Evolutionary conservation across 331 rosid species (phyloP), one percentile per base, ranked within the genome.

Genomic region (Malus hybrid): DNA sequence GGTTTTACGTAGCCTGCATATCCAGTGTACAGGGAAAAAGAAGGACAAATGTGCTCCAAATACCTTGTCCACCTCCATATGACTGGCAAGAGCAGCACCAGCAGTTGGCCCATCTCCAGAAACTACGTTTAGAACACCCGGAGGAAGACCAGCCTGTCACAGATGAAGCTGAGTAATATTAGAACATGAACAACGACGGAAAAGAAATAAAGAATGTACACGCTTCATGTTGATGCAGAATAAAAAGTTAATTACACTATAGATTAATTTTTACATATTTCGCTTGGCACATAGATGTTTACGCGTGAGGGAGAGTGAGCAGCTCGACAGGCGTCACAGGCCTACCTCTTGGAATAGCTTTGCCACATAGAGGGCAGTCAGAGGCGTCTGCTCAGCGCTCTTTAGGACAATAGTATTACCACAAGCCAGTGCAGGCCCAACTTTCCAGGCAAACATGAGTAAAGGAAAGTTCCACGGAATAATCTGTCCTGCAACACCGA

Each of bases 401-500:
- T 92, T 92, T 29, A 92, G 79, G 33, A 92, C 93, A 79, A 92
- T 69, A 2, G 96, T 84, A 70, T 92, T 92, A 34, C 97, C 97
- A 84, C 93, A 85, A 1, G 97, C 96, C 73, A 92, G 83, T 55
- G 97, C 97, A 64, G 97, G 97, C n/a, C 92, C 97, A 70, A 92
- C 93, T 83, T 92, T 90, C 97, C 97, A 92, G 55, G 92, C 84
- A 78, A 80, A 85, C 87, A 92, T 89, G 78, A 92, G 68, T 56
- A 92, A 88, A 46, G 97, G 97, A 79, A 92, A 92, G 82, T 92
- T 92, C 97, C 97, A 92, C 59, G 97, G 97, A 78, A 92, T 83
- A 34, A 92, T 92, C 73, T 92, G 97, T 27, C 97, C 97, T 33
- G 91, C 88, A 20, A 92, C 97, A 24, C 97, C 97, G 27, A 92